Evolutionary conservation across 805 yeast genomes (phyloP), one percentile per base, ranked within the genome.

Genomic region (Monosporozyma servazzii): DNA sequence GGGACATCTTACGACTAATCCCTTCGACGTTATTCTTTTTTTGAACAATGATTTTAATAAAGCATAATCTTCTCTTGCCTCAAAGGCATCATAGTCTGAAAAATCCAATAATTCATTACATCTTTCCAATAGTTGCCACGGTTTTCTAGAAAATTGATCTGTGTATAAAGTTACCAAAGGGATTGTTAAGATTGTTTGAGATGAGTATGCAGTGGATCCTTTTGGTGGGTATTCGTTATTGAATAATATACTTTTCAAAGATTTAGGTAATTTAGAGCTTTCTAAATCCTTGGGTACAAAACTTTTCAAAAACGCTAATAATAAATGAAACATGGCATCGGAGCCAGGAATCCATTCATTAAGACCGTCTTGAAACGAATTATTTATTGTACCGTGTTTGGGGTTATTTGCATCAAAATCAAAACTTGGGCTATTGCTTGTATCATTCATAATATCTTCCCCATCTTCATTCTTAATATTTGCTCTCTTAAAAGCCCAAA

Each of bases 311-410:
- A 88, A 89, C 2, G 96, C 78, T 33, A 88, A 68, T 23, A 88
- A 72, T 31, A 89, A 67, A 66, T 89, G 97, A 61, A 86, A 85
- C 70, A 88, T 78, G 0, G 96, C 96, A 63, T 86, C 88, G 5
- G 93, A 82, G 2, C 89, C 87, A 2, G 86, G 81, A 42, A 82
- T 72, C 96, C 96, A 88, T 45, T 78, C 77, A 45, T 79, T 78
- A 51, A 88, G 65, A 2, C 96, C 96, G 54, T 84, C 82, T 37
- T 77, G 76, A 63, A 86, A 86, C 1, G 75, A 64, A 53, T 65
- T 66, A 29, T 61, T 65, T 33, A 53, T 58, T 55, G 50, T 49
- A 13, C 44, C 48, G 44, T 45, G 40, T 53, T 54, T 37, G 62
- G 42, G 11, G n/a, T 48, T 27, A n/a, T 45, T 20, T 6, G 36